Conservation (phyloP, 1,139 yeast species). For the Geotrichum fermentans region DNA sequence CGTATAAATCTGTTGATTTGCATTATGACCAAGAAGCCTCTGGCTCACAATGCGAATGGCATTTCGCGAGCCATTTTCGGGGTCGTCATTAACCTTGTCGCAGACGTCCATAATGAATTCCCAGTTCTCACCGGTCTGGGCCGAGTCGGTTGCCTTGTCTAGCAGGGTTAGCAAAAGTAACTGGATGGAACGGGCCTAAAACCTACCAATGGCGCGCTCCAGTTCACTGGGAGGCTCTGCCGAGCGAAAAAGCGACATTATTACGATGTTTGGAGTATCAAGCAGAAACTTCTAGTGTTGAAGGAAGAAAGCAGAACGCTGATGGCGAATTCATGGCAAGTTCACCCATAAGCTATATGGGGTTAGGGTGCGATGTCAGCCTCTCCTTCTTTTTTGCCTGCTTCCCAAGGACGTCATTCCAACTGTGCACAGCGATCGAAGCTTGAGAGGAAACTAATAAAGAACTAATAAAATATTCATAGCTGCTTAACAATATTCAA, state of each 20-base stretch:
- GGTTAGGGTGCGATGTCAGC: too few species aligned
- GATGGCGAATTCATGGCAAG: too few species aligned
- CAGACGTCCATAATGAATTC: constrained; percentile 76
- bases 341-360: too few species aligned
- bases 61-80: constrained; percentile 56
- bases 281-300: background rate
- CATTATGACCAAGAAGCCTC: constrained; percentile 60
- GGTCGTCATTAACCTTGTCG: constrained; percentile 68
- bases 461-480: too few species aligned
- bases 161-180: constrained; percentile 21
- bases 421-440: too few species aligned
- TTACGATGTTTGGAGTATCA: background rate
- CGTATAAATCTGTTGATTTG: constrained; percentile 72
- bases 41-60: constrained; percentile 50
- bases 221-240: constrained; percentile 24
- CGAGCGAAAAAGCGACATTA: constrained; percentile 26
- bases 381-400: too few species aligned
- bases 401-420: too few species aligned
- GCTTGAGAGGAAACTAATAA: too few species aligned
- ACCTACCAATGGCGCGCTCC: constrained; percentile 10
- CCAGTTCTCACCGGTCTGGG: constrained; percentile 84
- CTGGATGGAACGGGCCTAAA: background rate
- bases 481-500: too few species aligned
- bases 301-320: background rate
- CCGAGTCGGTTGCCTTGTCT: constrained; percentile 75